A percentile compares a stretch with the other conserved stretches of the same genome.
phyloP scores from a whole-genome alignment of 805 yeast species.

The Wickerhamiella bombiphila region DNA sequence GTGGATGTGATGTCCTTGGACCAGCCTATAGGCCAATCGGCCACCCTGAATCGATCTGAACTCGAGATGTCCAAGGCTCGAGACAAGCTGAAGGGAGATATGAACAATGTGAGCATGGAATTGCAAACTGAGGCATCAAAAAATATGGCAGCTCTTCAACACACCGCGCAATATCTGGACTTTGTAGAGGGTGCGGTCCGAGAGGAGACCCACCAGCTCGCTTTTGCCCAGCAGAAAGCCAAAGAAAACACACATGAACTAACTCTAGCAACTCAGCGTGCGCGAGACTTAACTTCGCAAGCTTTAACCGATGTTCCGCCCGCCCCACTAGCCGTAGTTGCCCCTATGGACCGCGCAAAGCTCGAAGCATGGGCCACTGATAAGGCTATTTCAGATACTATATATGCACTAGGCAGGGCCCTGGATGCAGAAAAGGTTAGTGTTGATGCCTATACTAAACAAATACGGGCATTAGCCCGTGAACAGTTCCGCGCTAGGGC shows the following conservation, averaged over 20 bases:
- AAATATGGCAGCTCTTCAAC: conserved; percentile 20
- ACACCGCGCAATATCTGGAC: conserved; percentile 27
- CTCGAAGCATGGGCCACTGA: conserved; percentile 52
- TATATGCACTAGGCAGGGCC: conserved; percentile 41
- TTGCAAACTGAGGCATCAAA: conserved; percentile 16
- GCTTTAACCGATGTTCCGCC: conserved; percentile 16
- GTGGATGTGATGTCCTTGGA: too few relatives aligned
- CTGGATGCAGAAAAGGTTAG: conserved; percentile 35
- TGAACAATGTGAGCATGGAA: too few relatives aligned
- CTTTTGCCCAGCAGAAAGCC: conserved; percentile 18
- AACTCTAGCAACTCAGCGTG: conserved; percentile 22
- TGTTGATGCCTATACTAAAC: conserved; percentile 31
- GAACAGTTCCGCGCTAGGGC: conserved; percentile 42
- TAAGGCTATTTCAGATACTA: conserved; percentile 56
- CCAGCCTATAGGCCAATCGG: too few relatives aligned
- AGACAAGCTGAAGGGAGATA: too few relatives aligned
- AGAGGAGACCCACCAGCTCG: conserved; percentile 24
- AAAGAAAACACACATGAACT: conserved; percentile 22
- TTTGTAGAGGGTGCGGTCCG: conserved; percentile 23
- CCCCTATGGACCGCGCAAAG: conserved; percentile 45
- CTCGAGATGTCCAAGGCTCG: too few relatives aligned
- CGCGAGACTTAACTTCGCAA: conserved; percentile 14
- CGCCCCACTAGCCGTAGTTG: conserved; percentile 27
- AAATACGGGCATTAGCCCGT: conserved; percentile 42
- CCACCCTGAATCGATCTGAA: too few relatives aligned